These are phyloP conservation scores for Arabidopsis thaliana DNA, from an alignment of 345 rosid species.

Conservation along the genomic window DNA sequence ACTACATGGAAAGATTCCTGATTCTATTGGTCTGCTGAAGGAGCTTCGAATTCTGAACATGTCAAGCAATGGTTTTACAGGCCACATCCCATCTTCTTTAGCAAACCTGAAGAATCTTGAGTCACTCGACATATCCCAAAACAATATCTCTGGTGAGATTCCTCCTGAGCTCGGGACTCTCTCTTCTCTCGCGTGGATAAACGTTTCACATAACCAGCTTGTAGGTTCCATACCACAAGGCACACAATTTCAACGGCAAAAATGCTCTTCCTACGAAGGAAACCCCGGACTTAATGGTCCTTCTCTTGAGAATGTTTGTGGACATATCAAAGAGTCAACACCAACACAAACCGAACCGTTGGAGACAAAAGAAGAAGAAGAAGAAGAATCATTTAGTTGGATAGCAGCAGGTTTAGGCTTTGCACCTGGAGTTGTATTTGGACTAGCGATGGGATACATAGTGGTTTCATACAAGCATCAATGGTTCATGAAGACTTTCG, in stretches of 20 bases:
- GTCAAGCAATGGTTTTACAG: constrained; percentile 4
- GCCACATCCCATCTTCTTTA: constrained; percentile 11
- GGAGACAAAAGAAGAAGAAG: not conserved
- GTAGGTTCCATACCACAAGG: constrained; percentile 9
- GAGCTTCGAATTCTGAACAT: not conserved
- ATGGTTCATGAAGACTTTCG: constrained; percentile 21
- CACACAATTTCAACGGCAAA: not conserved
- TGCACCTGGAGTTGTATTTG: constrained; percentile 10
- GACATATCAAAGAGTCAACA: not conserved
- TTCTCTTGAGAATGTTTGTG: constrained; percentile 1
- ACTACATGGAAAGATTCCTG: not conserved
- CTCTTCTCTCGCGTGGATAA: not conserved
- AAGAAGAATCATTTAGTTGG: constrained; percentile 1
- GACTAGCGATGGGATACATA: not conserved
- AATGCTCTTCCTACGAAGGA: not conserved
- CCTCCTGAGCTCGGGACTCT: not conserved
- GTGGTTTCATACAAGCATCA: constrained; percentile 3
- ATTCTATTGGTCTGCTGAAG: not conserved
- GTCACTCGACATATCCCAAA: constrained; percentile 13
- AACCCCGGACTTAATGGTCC: not conserved
- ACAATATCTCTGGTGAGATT: constrained; percentile 13
- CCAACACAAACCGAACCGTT: not conserved
- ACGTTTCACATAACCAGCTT: constrained; percentile 18
- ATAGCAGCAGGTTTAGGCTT: not conserved
- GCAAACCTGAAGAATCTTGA: not conserved